phyloP scores from a whole-genome alignment of 805 yeast genomes.

The Brettanomyces naardenensis region DNA sequence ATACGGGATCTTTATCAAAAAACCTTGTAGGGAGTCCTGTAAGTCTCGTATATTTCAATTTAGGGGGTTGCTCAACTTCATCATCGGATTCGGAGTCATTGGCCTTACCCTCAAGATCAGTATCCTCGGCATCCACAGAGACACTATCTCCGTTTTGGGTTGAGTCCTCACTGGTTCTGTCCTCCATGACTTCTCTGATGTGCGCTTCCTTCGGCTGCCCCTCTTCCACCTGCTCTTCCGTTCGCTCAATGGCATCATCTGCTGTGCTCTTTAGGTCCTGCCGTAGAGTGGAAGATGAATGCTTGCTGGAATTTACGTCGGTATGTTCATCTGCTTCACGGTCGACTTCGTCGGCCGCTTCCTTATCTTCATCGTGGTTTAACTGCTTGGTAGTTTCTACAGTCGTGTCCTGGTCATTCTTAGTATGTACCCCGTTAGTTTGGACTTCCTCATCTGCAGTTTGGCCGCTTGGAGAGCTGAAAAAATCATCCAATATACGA shows the following conservation, averaged over 20 bases:
- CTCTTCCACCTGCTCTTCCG: background rate
- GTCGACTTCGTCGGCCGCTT: background rate
- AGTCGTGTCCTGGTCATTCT: too few species aligned
- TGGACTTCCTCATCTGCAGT: too few species aligned
- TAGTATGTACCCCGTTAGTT: too few species aligned
- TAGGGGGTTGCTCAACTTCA: constrained; percentile 55
- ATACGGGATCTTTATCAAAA: constrained; percentile 69
- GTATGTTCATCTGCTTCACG: background rate
- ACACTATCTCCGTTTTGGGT: background rate
- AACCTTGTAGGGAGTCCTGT: constrained; percentile 60
- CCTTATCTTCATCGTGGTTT: too few species aligned
- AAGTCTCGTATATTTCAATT: constrained; percentile 66
- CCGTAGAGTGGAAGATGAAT: too few species aligned
- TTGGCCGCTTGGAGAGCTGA: too few species aligned
- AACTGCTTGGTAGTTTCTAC: too few species aligned
- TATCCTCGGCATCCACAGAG: constrained; percentile 17
- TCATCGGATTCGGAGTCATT: constrained; percentile 32
- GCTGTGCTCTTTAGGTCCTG: background rate
- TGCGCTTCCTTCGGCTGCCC: constrained; percentile 4
- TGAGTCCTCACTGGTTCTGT: background rate
- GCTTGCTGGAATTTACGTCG: too few species aligned
- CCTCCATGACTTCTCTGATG: constrained; percentile 11
- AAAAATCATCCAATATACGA: too few species aligned
- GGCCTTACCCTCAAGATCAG: constrained; percentile 23
- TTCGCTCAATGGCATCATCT: background rate